Evolutionary conservation across 2,329 filamentous ascomycete genomes (phyloP), one percentile per base, ranked within the genome.

Genomic region (Boeremia lycopersici): DNA sequence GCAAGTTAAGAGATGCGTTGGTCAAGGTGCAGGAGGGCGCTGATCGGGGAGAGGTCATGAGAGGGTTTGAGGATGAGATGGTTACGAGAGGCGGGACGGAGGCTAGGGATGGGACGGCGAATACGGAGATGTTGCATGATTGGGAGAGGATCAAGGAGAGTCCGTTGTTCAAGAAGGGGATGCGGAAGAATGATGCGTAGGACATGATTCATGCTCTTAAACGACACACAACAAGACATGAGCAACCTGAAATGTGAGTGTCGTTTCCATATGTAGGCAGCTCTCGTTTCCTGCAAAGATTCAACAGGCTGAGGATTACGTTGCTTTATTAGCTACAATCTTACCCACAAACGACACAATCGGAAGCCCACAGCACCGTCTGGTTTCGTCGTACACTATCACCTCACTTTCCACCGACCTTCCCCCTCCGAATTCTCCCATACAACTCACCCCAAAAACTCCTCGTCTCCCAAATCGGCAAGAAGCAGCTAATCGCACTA

Each of bases 11-110:
- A 34, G 65, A 73, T 59, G 62, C 68, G 1, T 57, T 77, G 15
- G 39, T 69, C 10, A 57, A 61, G 33, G 60, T 73, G 7, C 33
- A 57, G n/a, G 50, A 64, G 5, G 62, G 69, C 2, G 58, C 49
- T 11, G 48, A 66, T 25, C 62, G 70, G 50, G 62, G 54, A 19
- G 63, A 69, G 10, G 55, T 68, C 1, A 72, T 82, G 17, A 61
- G 59, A 2, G 65, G 56, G 2, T 82, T 79, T 55, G 79, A 82
- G 57, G 64, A 65, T 2, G 78, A 81, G 60, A 78, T 81, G 76
- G 76, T 72, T n/a, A 54, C 46, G 43, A 62, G 74, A 29, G 71
- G 64, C 1, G 71, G 71, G 1, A 64, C 60, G 7, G 74, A 75
- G 43, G 73, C 73, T 3, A 59, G 67, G 44, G 67, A 67, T 15